Percentiles rank a stretch among this genome's conserved stretches.
These are phyloP conservation scores for Globisporangium barbulae DNA, from an alignment of 352 stramenopile genomes.

Conservation along the genomic window DNA sequence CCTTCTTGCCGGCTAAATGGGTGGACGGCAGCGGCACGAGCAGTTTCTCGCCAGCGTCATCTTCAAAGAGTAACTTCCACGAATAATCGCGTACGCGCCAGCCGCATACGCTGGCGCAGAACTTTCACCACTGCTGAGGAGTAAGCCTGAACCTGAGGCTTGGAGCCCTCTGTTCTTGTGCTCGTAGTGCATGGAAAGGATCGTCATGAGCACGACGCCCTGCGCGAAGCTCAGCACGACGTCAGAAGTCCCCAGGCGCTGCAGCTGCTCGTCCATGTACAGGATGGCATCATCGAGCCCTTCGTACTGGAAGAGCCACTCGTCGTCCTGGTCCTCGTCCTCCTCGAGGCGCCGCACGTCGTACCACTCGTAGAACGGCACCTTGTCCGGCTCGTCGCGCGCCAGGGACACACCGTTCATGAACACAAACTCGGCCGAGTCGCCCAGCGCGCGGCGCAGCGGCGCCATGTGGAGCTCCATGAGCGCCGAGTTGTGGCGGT, in stretches of 20 bases:
- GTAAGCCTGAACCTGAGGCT: background rate
- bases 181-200: conserved; percentile 7
- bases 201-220: conserved; percentile 5
- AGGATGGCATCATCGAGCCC: conserved; percentile 40
- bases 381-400: background rate
- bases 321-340: conserved; percentile 9
- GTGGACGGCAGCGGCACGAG: conserved; percentile 25
- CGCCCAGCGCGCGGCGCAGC: background rate
- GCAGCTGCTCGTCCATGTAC: conserved; percentile 47
- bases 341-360: conserved; percentile 1
- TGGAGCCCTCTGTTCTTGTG: background rate
- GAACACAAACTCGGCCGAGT: conserved; percentile 3
- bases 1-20: conserved; percentile 57
- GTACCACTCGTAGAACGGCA: conserved; percentile 9
- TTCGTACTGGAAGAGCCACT: conserved; percentile 45
- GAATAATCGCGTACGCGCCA: background rate
- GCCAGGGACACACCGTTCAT: background rate
- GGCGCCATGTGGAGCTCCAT: background rate
- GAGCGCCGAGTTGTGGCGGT: background rate
- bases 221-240: conserved; percentile 24
- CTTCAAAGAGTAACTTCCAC: conserved; percentile 31
- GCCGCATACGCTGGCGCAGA: conserved; percentile 6
- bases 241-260: conserved; percentile 49
- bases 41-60: conserved; percentile 21
- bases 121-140: conserved; percentile 28